phyloP scores from a whole-genome alignment of 1,139 yeast genomes.

The Saccharomyces hybrid region DNA sequence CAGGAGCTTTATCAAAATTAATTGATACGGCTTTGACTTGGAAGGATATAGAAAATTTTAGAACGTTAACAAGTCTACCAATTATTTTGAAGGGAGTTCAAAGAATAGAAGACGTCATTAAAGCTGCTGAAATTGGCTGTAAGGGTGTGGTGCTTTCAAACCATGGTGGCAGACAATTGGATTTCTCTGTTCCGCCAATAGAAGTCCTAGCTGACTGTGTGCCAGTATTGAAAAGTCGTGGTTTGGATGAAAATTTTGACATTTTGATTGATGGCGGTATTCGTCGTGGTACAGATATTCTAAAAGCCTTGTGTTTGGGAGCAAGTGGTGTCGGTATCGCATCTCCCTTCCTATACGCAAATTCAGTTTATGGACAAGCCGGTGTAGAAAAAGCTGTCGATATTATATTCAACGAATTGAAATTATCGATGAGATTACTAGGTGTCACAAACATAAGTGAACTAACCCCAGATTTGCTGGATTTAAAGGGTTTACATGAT shows the following conservation, averaged over 20 bases:
- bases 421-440: conserved; percentile 79
- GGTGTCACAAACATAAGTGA: conserved; percentile 46
- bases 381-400: conserved; percentile 78
- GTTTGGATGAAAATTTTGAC: conserved; percentile 43
- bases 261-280: conserved; percentile 51
- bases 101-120: conserved; percentile 58
- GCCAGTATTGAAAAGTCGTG: conserved; percentile 43
- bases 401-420: conserved; percentile 69
- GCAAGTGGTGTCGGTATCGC: conserved; percentile 74
- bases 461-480: no score
- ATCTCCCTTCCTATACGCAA: conserved; percentile 63
- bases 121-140: conserved; percentile 63
- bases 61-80: conserved; percentile 40
- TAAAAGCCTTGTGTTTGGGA: conserved; percentile 64
- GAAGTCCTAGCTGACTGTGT: conserved; percentile 60
- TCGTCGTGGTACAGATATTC: conserved; percentile 57
- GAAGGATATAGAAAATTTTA: conserved; percentile 40
- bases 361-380: conserved; percentile 63
- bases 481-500: no score
- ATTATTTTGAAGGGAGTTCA: conserved; percentile 60
- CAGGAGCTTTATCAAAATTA: conserved; percentile 75
- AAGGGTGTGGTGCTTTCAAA: conserved; percentile 66
- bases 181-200: conserved; percentile 58
- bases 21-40: conserved; percentile 66
- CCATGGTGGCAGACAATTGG: conserved; percentile 72